Base-by-base conservation (phyloP, 164 flowering plant species). In the Umbellularia californica region DNA sequence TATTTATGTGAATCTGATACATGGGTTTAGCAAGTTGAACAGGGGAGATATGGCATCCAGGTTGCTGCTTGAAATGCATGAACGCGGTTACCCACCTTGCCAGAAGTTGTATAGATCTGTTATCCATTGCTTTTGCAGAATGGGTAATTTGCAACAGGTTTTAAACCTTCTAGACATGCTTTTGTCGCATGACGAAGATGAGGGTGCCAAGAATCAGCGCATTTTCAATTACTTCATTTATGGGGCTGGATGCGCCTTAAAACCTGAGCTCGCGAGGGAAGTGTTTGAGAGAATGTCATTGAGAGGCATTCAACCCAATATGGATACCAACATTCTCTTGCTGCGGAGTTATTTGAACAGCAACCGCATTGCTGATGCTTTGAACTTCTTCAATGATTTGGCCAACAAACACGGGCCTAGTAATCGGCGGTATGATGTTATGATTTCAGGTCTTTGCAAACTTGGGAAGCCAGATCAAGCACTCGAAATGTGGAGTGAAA, bases 61-160 rank as follows among this genome's bases (percentile, higher is more conserved):
- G 71, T 84, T 92, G 68, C 85, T 95, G 13, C 72, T 87, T 76
- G 94, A 93, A 78, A 89, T 91, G 97, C 90, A 85, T 79, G 87
- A 87, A 24, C 88, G 77, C 65, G 97, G 97, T 73, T 82, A 87
- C 75, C 27, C 19, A 2, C 89, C 90, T 6, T 27, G 52, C n/a
- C 65, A 78, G 52, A 13, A 17, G n/a, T 72, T 87, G 81, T 87
- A 81, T 60, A 85, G 84, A 70, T 77, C 80, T 58, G 93, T 93
- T 65, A 83, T 90, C 58, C 19, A 65, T 27, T 72, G 87, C 70
- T 15, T 95, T 12, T 87, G 78, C 50, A 50, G 63, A 13, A 82
- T 77, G 85, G 85, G 84, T 23, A 77, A 85, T 77, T 78, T 87
- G 24, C 86, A 84, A 55, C 78, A 70, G 11, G 87, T 89, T 78